phyloP scores from a whole-genome alignment of 225 moss, liverwort and hornwort species.

The Thuidium tamariscinum region DNA sequence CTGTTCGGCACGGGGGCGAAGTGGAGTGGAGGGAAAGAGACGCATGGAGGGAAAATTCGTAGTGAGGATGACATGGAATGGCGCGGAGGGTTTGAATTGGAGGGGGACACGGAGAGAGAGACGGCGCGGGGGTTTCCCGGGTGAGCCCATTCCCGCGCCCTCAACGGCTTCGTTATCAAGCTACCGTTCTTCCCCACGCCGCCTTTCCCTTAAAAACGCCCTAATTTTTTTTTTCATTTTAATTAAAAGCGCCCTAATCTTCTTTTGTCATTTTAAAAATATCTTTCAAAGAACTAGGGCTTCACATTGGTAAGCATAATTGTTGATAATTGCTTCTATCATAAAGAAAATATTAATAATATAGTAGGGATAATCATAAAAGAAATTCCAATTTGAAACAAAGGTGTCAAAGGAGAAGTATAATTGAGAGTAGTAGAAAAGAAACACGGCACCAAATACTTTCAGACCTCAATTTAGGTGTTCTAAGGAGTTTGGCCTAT shows the following conservation, averaged over 20 bases:
- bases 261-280: not conserved
- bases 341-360: no score
- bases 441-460: no score
- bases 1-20: not conserved
- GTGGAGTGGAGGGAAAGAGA: not conserved
- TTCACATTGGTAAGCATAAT: no score
- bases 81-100: conserved; percentile 4
- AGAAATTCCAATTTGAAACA: no score
- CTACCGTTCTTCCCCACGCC: not conserved
- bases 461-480: no score
- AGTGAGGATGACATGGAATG: not conserved
- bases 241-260: no score
- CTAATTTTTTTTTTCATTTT: not conserved
- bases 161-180: conserved; percentile 5
- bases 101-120: not conserved
- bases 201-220: not conserved
- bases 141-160: not conserved
- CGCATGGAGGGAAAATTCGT: conserved; percentile 3
- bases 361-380: no score
- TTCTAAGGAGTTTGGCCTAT: no score
- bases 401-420: no score
- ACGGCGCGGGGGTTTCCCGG: not conserved
- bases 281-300: no score
- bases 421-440: no score
- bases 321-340: no score